phyloP scores from a whole-genome alignment of 306 rosid species.

The Purshia tridentata region DNA sequence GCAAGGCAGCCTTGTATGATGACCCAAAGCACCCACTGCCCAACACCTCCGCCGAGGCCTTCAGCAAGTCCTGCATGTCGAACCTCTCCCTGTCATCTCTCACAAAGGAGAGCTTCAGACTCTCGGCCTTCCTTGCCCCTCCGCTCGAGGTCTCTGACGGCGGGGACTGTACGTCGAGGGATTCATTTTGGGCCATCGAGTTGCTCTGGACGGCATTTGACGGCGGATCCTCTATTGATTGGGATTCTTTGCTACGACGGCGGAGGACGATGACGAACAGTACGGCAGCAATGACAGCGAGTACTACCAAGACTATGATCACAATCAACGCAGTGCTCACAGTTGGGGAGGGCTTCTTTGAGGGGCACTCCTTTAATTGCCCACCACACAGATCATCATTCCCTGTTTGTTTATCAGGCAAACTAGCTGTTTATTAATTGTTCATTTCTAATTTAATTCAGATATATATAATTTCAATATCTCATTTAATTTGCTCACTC shows the following conservation, averaged over 20 bases:
- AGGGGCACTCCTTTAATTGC: constrained; percentile 49
- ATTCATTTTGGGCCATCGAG: constrained; percentile 3
- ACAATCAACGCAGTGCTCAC: constrained; percentile 37
- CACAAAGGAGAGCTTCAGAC: constrained; percentile 55
- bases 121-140: constrained; percentile 34
- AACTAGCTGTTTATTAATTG: too few species aligned
- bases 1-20: constrained; percentile 78
- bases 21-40: constrained; percentile 85
- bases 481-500: too few species aligned
- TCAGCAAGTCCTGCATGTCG: constrained; percentile 77
- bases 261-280: constrained; percentile 31
- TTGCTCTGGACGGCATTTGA: not conserved
- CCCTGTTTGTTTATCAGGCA: constrained; percentile 41
- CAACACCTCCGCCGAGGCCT: constrained; percentile 84
- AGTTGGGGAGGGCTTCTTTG: constrained; percentile 30
- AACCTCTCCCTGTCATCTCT: constrained; percentile 60
- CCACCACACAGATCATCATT: constrained; percentile 68
- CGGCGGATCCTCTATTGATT: constrained; percentile 38
- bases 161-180: too few species aligned
- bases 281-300: constrained; percentile 38
- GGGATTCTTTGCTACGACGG: constrained; percentile 18
- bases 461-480: too few species aligned
- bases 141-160: constrained; percentile 9
- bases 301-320: constrained; percentile 43
- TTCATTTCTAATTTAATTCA: too few species aligned